These are phyloP conservation scores for Aspergillus bombycis DNA, from an alignment of 2,329 filamentous ascomycete genomes.

Conservation along the genomic window DNA sequence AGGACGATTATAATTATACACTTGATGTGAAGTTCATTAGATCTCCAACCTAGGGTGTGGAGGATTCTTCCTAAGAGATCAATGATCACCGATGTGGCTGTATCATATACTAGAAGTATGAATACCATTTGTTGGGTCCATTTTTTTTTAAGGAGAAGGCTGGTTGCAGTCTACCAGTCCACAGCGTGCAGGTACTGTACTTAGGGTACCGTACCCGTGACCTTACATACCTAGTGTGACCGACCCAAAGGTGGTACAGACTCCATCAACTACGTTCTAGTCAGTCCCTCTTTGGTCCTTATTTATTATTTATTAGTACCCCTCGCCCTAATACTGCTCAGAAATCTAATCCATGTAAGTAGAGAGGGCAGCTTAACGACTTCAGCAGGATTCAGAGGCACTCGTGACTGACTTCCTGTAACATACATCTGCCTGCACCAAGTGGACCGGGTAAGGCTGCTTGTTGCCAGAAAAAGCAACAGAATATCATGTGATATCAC, in stretches of 20 bases:
- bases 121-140: background rate
- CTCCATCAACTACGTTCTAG: background rate
- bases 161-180: background rate
- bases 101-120: background rate
- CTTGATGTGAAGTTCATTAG: background rate
- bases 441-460: conserved; percentile 1
- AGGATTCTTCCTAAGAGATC: background rate
- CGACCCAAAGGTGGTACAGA: background rate
- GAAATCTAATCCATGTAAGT: background rate
- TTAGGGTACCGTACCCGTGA: background rate
- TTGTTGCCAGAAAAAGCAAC: conserved; percentile 10
- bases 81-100: background rate
- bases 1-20: background rate
- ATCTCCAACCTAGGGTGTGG: background rate
- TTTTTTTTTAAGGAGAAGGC: background rate
- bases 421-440: background rate
- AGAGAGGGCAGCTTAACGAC: background rate
- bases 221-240: conserved; percentile 4
- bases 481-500: conserved; percentile 10
- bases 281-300: background rate
- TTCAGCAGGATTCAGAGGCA: background rate
- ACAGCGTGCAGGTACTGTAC: conserved; percentile 1
- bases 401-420: background rate
- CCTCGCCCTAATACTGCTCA: background rate
- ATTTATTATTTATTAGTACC: background rate